Conservation (phyloP, 805 yeast species). For the Candida tibetensis region DNA sequence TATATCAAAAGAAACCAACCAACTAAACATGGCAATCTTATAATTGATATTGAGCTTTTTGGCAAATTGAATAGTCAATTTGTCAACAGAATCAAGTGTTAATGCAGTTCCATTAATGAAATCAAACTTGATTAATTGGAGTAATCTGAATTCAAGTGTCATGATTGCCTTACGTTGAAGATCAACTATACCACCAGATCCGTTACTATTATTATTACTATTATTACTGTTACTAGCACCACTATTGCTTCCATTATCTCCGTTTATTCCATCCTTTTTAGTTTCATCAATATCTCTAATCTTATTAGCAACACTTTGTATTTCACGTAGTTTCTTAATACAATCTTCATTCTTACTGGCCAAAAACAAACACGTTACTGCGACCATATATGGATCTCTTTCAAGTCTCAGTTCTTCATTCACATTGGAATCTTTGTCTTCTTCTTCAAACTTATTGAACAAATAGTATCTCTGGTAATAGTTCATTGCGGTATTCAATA, state of each 20-base stretch:
- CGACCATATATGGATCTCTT: slow-evolving; percentile 56
- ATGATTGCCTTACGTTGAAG: slow-evolving; percentile 55
- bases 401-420: slow-evolving; percentile 25
- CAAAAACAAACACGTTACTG: slow-evolving; percentile 63
- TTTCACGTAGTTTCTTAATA: slow-evolving; percentile 67
- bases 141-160: slow-evolving; percentile 62
- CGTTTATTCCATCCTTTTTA: slow-evolving; percentile 19
- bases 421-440: slow-evolving; percentile 25
- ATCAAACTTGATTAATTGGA: slow-evolving; percentile 79
- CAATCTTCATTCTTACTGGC: slow-evolving; percentile 83
- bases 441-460: slow-evolving; percentile 54
- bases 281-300: slow-evolving; percentile 35
- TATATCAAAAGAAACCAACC: slow-evolving; percentile 76
- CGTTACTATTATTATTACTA: background rate
- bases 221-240: background rate
- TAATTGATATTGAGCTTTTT: slow-evolving; percentile 48
- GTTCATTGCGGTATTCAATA: slow-evolving; percentile 67
- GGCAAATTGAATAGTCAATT: slow-evolving; percentile 58
- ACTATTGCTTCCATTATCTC: background rate
- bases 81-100: slow-evolving; percentile 49
- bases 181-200: slow-evolving; percentile 34
- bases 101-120: slow-evolving; percentile 56
- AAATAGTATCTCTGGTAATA: slow-evolving; percentile 70
- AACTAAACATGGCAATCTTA: slow-evolving; percentile 53
- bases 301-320: slow-evolving; percentile 50